Evolutionary conservation across 1,284 basidiomycete genomes (phyloP), one percentile per base, ranked within the genome.

Genomic region (Cutaneotrichosporon mucoides): DNA sequence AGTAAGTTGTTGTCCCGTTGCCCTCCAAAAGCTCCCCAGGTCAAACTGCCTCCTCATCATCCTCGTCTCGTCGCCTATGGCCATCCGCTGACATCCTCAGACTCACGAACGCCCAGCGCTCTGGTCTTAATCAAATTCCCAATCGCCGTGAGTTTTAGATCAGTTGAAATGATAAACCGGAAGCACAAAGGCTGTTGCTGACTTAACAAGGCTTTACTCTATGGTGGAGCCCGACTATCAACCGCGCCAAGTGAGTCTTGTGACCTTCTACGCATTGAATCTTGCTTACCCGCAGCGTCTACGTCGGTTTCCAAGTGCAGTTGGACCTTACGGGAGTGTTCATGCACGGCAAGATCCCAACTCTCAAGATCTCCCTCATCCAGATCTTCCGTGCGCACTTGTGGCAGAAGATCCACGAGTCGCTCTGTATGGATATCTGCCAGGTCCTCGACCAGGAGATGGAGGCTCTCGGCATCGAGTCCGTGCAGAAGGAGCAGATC

Each of bases 311-410:
- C 52, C 53, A 61, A 16, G 96, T 99, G 16, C 96, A 98, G 73
- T 85, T 98, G 52, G 95, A 98, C 83, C 79, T 98, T 66, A 98
- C 95, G 33, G 95, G 68, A 66, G 77, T 79, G 58, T 79, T 78
- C 71, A 91, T 90, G 90, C 92, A 96, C 79, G 94, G 93, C 71
- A 98, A 99, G 82, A 94, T 99, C 68, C 95, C 96, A 5, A 98
- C 95, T 5, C 81, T 95, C 68, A 95, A 96, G 82, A 96, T 97
- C 79, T 94, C 65, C 10, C 64, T 76, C 80, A 99, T 99, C 71
- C 95, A 99, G 76, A 96, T 99, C 71, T 99, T 99, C 91, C 90
- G 95, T 81, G 96, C 96, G 55, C 96, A 99, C 79, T 86, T 99
- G 82, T 99, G 96, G 96, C 95, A 99, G 81, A 77, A 80, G 74